Conservation (phyloP, 2,329 filamentous ascomycete species). For the Colletotrichum lini region DNA sequence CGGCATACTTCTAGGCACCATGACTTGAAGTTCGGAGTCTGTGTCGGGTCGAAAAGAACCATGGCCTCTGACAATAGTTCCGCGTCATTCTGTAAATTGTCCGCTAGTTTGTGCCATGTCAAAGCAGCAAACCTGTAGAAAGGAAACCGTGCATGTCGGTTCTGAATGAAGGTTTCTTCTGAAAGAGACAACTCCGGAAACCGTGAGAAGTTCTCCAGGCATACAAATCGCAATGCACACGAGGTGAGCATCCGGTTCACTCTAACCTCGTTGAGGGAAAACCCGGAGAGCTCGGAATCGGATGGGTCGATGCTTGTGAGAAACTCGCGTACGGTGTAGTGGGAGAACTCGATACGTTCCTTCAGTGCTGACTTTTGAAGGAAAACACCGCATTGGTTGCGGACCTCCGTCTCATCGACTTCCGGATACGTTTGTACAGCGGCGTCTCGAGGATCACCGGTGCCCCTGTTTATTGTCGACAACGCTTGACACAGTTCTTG, state of each 20-base stretch:
- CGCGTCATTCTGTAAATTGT: background rate
- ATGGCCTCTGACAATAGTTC: background rate
- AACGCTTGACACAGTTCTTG: conserved; percentile 28
- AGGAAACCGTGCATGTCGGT: background rate
- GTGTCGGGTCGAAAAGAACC: background rate
- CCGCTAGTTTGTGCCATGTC: conserved; percentile 3
- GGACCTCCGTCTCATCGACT: conserved; percentile 17
- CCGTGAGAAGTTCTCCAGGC: conserved; percentile 1
- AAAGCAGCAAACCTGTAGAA: conserved; percentile 25
- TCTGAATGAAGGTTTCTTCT: conserved; percentile 3
- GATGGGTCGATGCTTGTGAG: background rate
- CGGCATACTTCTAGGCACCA: conserved; percentile 21
- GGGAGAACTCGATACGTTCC: background rate
- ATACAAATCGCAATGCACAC: conserved; percentile 6
- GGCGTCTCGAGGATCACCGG: background rate
- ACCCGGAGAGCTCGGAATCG: background rate
- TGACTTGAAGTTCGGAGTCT: conserved; percentile 18
- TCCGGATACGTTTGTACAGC: conserved; percentile 12
- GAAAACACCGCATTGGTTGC: background rate
- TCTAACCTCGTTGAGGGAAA: background rate
- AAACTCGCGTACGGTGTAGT: conserved; percentile 3
- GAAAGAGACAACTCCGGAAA: conserved; percentile 8
- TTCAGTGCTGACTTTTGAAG: background rate
- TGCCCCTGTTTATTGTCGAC: background rate
- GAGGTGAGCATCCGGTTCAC: background rate